A percentile compares a stretch with the other conserved stretches of the same genome.
Conservation (phyloP, 805 yeast species). For the Suhomyces emberorum region DNA sequence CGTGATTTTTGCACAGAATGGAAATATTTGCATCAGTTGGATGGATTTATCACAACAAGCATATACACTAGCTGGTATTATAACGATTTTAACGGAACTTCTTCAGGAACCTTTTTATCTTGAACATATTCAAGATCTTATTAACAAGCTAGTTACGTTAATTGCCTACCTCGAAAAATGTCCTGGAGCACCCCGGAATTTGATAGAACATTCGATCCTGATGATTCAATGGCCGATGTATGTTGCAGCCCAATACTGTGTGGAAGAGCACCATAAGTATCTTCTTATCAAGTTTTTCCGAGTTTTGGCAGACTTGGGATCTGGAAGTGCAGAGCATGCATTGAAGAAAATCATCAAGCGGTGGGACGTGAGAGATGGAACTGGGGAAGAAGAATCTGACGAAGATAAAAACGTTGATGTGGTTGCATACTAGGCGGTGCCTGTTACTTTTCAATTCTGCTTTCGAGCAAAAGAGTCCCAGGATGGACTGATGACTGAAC, state of each 20-base stretch:
- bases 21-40: constrained; percentile 41
- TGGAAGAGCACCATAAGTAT: constrained; percentile 29
- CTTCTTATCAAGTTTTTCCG: constrained; percentile 41
- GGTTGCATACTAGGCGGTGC: constrained; percentile 37
- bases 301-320: constrained; percentile 39
- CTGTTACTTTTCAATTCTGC: no score
- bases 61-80: constrained; percentile 33
- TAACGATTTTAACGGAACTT: constrained; percentile 32
- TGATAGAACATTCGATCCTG: constrained; percentile 35
- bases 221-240: constrained; percentile 56
- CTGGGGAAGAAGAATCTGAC: constrained; percentile 12
- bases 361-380: constrained; percentile 26
- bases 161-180: constrained; percentile 21
- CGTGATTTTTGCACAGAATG: constrained; percentile 7
- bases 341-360: constrained; percentile 23
- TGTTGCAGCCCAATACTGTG: constrained; percentile 47
- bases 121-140: constrained; percentile 32
- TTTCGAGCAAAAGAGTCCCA: no score
- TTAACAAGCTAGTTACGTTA: constrained; percentile 24
- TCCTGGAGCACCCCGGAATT: constrained; percentile 14
- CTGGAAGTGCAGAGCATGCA: constrained; percentile 48
- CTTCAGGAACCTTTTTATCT: constrained; percentile 28
- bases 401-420: constrained; percentile 27
- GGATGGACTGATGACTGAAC: no score
- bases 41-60: constrained; percentile 53